Conservation (phyloP, 345 rosid genomes). For the Arabidopsis arenosa region DNA sequence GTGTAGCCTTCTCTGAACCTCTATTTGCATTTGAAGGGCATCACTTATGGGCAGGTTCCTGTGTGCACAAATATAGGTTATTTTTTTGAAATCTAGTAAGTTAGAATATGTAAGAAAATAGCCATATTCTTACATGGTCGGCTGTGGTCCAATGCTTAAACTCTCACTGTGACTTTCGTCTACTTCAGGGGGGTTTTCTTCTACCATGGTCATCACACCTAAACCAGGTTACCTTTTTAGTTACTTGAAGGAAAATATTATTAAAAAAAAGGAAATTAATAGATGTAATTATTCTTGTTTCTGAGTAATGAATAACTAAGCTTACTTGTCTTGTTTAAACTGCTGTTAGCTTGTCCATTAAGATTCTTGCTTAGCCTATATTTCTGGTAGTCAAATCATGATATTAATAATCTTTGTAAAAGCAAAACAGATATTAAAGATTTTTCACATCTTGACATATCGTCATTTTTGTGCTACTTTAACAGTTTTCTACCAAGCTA, state of each 20-base stretch:
- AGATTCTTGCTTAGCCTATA: constrained; percentile 88
- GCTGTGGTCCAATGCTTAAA: constrained; percentile 62
- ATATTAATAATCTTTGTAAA: constrained; percentile 28
- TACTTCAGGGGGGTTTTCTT: constrained; percentile 64
- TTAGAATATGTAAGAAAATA: constrained; percentile 20
- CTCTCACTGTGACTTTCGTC: constrained; percentile 58
- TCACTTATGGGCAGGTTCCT: constrained; percentile 76
- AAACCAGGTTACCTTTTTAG: constrained; percentile 23
- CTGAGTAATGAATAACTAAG: constrained; percentile 7
- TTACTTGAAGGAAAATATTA: background rate
- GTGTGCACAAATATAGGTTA: constrained; percentile 41
- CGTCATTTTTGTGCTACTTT: background rate
- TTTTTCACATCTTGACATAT: background rate
- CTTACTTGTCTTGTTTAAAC: constrained; percentile 71
- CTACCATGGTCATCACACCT: constrained; percentile 58
- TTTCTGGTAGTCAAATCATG: constrained; percentile 58
- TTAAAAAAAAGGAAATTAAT: background rate
- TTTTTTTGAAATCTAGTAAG: background rate
- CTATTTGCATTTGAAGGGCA: constrained; percentile 87
- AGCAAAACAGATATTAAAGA: background rate
- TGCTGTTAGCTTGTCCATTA: constrained; percentile 71
- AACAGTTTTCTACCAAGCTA: constrained; percentile 1
- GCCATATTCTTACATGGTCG: constrained; percentile 66
- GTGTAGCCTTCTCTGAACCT: constrained; percentile 85
- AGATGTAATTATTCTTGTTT: background rate